Evolutionary conservation across 2,329 filamentous ascomycete genomes (phyloP).

Genomic region (Verticillium nonalfalfae): DNA sequence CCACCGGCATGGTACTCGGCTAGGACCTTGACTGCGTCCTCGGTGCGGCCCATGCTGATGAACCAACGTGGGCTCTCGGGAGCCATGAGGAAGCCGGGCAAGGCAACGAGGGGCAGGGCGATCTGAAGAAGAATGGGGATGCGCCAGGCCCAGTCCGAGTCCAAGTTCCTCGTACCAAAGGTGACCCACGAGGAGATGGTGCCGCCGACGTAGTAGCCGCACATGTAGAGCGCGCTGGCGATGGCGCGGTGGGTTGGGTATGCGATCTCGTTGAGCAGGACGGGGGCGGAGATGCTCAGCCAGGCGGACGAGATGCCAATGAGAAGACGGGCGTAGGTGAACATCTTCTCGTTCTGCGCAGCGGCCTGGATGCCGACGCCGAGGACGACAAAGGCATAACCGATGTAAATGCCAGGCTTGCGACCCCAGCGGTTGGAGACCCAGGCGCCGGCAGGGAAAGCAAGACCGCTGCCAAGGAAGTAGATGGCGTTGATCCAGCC

Average conservation of each 20-base stretch:
- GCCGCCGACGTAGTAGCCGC: conserved; percentile 46
- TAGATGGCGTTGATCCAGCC: conserved; percentile 54
- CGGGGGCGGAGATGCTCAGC: conserved; percentile 41
- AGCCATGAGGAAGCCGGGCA: conserved; percentile 43
- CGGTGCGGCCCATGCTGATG: conserved; percentile 26
- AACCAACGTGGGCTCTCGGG: conserved; percentile 36
- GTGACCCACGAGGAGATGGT: conserved; percentile 40
- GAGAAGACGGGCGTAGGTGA: conserved; percentile 49
- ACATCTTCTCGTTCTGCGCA: conserved; percentile 29
- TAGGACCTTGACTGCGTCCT: conserved; percentile 26
- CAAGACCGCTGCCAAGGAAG: conserved; percentile 50
- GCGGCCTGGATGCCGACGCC: conserved; percentile 52
- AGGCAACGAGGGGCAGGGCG: conserved; percentile 38
- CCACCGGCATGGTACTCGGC: conserved; percentile 25
- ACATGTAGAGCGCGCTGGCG: conserved; percentile 49
- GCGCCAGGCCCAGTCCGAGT: conserved; percentile 46
- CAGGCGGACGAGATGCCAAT: conserved; percentile 37
- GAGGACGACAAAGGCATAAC: conserved; percentile 46
- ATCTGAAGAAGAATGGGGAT: conserved; percentile 42
- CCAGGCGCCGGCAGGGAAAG: conserved; percentile 49
- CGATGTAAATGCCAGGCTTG: conserved; percentile 44
- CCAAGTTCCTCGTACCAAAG: conserved; percentile 39
- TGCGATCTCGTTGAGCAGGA: conserved; percentile 46
- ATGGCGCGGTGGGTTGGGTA: conserved; percentile 43
- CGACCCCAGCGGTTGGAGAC: conserved; percentile 51